Evolutionary conservation across 257 asterid species (phyloP).

Genomic region (Ophiorrhiza pumila): DNA sequence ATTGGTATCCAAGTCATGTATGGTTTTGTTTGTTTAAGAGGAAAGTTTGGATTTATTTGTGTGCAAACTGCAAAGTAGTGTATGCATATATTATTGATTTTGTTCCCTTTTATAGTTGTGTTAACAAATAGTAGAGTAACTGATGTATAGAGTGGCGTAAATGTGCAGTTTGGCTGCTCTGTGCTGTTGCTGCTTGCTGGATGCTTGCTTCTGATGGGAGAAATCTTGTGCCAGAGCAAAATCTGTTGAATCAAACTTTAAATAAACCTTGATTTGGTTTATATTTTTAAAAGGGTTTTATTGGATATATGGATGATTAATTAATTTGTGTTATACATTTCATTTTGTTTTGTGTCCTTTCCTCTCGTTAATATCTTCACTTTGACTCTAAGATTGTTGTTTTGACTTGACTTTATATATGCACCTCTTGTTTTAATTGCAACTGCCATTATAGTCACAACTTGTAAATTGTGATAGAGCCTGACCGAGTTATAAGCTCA

Average conservation of each 20-base stretch:
- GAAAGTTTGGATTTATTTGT: too few species aligned
- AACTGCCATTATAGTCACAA: background rate
- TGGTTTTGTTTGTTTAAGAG: too few species aligned
- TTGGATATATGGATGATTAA: constrained; percentile 10
- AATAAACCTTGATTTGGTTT: constrained; percentile 6
- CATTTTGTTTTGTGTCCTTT: background rate
- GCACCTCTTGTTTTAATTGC: background rate
- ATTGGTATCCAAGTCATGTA: too few species aligned
- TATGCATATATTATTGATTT: background rate
- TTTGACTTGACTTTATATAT: background rate
- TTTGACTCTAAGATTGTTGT: background rate
- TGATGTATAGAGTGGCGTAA: too few species aligned
- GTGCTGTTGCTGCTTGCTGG: constrained; percentile 40
- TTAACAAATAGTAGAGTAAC: too few species aligned
- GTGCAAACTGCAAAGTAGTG: too few species aligned
- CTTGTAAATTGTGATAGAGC: background rate
- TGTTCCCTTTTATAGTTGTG: background rate
- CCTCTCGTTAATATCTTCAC: background rate
- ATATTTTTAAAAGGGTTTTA: background rate
- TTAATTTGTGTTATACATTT: background rate
- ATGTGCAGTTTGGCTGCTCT: constrained; percentile 42
- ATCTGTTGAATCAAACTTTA: background rate
- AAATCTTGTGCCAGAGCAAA: background rate
- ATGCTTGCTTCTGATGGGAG: constrained; percentile 31
- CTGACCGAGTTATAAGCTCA: background rate